These are phyloP conservation scores for Scopulariopsis brevicaulis DNA, from an alignment of 2,329 filamentous ascomycete species.

Conservation along the genomic window DNA sequence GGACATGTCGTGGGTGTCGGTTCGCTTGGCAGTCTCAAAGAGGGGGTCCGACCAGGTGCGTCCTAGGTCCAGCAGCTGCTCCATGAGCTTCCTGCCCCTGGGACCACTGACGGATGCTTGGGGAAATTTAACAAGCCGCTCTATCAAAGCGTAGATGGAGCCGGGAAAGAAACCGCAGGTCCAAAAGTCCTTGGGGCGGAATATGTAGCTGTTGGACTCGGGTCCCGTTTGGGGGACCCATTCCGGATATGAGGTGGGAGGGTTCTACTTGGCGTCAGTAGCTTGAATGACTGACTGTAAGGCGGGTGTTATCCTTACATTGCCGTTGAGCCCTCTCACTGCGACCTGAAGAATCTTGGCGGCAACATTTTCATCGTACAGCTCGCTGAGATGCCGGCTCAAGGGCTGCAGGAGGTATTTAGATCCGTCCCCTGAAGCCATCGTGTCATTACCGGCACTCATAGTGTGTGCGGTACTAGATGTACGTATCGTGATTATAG, in stretches of 20 bases:
- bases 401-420: neutral
- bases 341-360: neutral
- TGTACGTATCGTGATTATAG: too few relatives aligned
- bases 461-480: too few relatives aligned
- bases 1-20: slow-evolving; percentile 40
- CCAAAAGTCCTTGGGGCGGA: slow-evolving; percentile 8
- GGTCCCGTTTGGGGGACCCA: slow-evolving; percentile 9
- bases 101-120: neutral
- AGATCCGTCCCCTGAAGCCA: too few relatives aligned
- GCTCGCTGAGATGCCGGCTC: neutral
- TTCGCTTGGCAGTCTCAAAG: slow-evolving; percentile 22
- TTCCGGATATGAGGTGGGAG: slow-evolving; percentile 9
- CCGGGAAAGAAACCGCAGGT: slow-evolving; percentile 22
- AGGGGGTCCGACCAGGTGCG: slow-evolving; percentile 22
- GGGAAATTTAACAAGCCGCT: slow-evolving; percentile 19
- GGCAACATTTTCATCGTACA: neutral
- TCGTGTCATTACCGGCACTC: too few relatives aligned
- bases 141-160: slow-evolving; percentile 19
- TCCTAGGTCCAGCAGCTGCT: slow-evolving; percentile 13
- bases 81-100: neutral
- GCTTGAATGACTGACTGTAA: neutral
- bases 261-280: neutral
- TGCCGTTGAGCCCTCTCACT: neutral
- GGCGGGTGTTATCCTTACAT: neutral
- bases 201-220: slow-evolving; percentile 7